Base-by-base conservation (phyloP, 73 alveolate genomes). In the Paramecium tetraurelia region DNA sequence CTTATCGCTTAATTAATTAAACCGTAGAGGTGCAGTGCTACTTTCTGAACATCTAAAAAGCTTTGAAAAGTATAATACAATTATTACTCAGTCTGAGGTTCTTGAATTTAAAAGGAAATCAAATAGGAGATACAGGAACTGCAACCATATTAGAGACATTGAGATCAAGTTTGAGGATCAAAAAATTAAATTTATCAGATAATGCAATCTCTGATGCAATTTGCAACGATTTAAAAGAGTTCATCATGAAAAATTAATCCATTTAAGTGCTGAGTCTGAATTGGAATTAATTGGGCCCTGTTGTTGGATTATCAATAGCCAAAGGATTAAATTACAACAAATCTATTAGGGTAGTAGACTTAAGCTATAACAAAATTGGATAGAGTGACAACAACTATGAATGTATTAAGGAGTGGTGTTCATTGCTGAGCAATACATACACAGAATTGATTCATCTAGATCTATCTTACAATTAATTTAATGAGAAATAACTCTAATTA, bases 221-320 rank as follows among this genome's bases (percentile, higher is more conserved):
- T 8, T 16, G 31, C 18, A 21, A 36, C 8, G 35, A 33, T 21
- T 18, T 72, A 36, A 20, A 36, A 36, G 46, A 40, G 18, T 38
- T 72, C 11, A 72, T 72, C 27, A 72, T 20, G 9, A 72, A 33
- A 14, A 72, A 72, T 11, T 29, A 40, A 20, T 29, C 53, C 2
- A 10, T 72, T 5, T 59, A 80, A 80, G 33, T 41, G 3, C 24
- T 80, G 24, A 46, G 46, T 46, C 20, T 80, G 18, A 43, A 46
- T 80, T 80, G 90, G 90, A 80, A 80, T 80, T 14, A 48, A 80
- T 46, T 80, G 10, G 90, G 90, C 16, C 75, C 50, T 5, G 10
- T 41, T 10, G 48, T 72, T 22, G 70, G 90, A 21, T 1, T 21
- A 24, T 35, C 48, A 3, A 43, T 80, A 7, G 72, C 72, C 12